Evolutionary conservation across 1,284 basidiomycete genomes (phyloP), one percentile per base, ranked within the genome.

Genomic region (Cystobasidium pallidum): DNA sequence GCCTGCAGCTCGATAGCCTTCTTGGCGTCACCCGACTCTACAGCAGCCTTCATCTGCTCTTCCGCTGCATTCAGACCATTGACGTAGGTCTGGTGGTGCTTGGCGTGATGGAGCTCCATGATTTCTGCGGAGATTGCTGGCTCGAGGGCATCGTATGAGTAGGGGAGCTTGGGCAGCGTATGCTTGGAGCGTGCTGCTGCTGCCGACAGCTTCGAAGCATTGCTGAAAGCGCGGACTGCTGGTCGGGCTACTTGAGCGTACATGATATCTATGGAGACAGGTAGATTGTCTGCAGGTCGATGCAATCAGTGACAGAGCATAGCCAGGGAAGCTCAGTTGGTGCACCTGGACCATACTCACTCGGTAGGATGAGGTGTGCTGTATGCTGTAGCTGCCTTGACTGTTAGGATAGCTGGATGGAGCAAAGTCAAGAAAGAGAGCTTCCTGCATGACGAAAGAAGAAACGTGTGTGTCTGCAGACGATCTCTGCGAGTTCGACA

Each of bases 81-180:
- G 74, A 96, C 92, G 81, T 95, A 96, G 24, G 90, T 87, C 82
- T 92, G 91, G 82, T 98, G 95, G 81, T 99, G 95, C 85, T 94
- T 95, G 78, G 88, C 87, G 85, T 99, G 94, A 83, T 99, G 95
- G 74, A 98, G 86, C 73, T 77, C 78, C 90, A 92, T 92, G 81
- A 91, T 91, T 82, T 91, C 84, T 78, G 84, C 81, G 30, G 86
- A 89, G 83, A 94, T 92, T 82, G 87, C 86, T 47, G 92, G 91
- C 84, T 93, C 91, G 79, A 94, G 89, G 19, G 59, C 68, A 84
- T 95, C 87, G 84, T 97, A 97, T 34, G 85, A 85, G 83, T 98
- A 99, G 36, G 94, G 92, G 54, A 99, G 86, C 75, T 89, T 84
- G 49, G 94, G 94, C 66, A 97, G 88, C 39, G 88, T 88, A 83